Evolutionary conservation across 768 basidiomycete genomes (phyloP).

Genomic region (Sarcomyxa edulis): DNA sequence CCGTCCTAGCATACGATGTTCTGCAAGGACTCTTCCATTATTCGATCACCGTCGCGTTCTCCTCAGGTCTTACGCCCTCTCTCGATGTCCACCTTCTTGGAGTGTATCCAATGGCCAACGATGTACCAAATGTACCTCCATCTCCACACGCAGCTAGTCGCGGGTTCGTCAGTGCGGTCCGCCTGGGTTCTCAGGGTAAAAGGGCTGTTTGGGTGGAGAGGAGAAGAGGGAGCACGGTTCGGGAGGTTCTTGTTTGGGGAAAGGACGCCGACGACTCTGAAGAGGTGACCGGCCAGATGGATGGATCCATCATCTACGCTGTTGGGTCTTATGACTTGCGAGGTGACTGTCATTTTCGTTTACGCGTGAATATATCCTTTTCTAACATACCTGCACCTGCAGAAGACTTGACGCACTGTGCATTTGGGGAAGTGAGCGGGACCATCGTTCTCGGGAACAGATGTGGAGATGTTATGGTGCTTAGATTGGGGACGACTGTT

Average conservation of each 20-base stretch:
- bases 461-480: conserved; percentile 1
- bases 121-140: conserved; percentile 13
- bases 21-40: conserved; percentile 50
- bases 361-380: neutral
- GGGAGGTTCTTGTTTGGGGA: conserved; percentile 41
- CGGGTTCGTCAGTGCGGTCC: conserved; percentile 46
- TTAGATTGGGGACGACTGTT: no score
- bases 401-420: conserved; percentile 3
- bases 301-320: conserved; percentile 1
- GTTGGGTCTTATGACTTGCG: conserved; percentile 4
- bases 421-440: conserved; percentile 3
- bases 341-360: neutral
- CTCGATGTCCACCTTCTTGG: conserved; percentile 37
- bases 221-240: conserved; percentile 30
- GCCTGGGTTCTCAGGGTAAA: conserved; percentile 41
- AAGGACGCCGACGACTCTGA: conserved; percentile 2
- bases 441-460: conserved; percentile 3
- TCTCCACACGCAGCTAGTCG: conserved; percentile 15
- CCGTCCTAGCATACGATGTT: conserved; percentile 40
- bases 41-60: conserved; percentile 22
- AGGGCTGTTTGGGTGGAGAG: conserved; percentile 57
- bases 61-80: conserved; percentile 8
- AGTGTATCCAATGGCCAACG: conserved; percentile 34
- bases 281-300: conserved; percentile 1
- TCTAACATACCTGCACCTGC: neutral